Conservation (phyloP, 176 grass and related monocot genomes). For the Eleusine indica region DNA sequence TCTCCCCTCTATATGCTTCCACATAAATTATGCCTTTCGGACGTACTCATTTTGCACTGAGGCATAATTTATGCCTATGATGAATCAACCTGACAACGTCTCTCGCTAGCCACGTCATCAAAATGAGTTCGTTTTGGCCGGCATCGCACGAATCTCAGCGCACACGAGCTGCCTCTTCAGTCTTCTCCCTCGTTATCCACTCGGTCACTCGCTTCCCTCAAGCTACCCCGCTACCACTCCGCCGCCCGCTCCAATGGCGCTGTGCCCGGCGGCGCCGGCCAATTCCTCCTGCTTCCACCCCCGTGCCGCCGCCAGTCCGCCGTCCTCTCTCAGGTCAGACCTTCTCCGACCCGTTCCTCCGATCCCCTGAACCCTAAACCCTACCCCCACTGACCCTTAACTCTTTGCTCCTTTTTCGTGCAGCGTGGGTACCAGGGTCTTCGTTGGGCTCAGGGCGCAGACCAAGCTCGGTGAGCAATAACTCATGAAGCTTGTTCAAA, state of each 20-base stretch:
- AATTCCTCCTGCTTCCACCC: conserved; percentile 60
- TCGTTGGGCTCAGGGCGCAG: conserved; percentile 69
- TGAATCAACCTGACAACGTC: not conserved
- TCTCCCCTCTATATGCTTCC: not conserved
- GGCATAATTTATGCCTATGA: too few species aligned
- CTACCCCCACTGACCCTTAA: not conserved
- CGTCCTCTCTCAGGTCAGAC: conserved; percentile 35
- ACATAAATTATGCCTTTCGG: too few species aligned
- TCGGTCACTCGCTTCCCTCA: not conserved
- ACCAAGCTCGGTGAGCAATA: conserved; percentile 42
- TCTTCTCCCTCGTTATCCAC: conserved; percentile 27
- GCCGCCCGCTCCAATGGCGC: conserved; percentile 44
- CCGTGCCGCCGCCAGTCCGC: conserved; percentile 9
- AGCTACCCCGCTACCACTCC: conserved; percentile 5
- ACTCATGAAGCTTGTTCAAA: not conserved
- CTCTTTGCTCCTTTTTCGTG: not conserved
- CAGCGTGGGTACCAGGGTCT: conserved; percentile 62
- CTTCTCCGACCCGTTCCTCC: not conserved
- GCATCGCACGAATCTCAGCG: conserved; percentile 28
- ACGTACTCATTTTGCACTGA: too few species aligned
- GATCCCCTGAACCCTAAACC: conserved; percentile 16
- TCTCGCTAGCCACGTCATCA: not conserved
- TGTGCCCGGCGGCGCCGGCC: conserved; percentile 35
- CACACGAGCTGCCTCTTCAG: not conserved
- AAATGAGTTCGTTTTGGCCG: too few species aligned